Base-by-base conservation (phyloP, 441 rosid genomes). In the Rhodomyrtus psidioides region DNA sequence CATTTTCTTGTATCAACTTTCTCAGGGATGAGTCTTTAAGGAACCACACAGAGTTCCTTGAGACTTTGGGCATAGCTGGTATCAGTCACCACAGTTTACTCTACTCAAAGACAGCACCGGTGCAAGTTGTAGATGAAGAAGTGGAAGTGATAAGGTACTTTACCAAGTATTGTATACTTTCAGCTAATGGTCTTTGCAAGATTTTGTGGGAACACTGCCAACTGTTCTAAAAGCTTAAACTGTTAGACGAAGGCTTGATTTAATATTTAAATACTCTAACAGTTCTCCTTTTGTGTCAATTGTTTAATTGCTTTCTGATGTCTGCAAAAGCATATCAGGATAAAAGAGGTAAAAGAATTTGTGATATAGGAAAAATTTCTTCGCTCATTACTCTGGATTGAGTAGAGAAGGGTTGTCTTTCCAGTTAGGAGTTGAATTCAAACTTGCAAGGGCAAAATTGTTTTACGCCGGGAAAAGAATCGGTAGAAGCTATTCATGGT, bases 31-130 rank as follows among this genome's bases (percentile, higher is more conserved):
- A 92, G 82, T 85, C 79, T 83, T 89, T 96, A 88, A 94, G 91
- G 87, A 87, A 87, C 49, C 98, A 97, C 83, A 87, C 94, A 19
- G 88, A 92, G 85, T 97, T 95, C 88, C 90, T 97, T 57, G 93
- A 94, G 89, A 94, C 95, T 53, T 92, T 91, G 53, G 97, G 98
- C 28, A 95, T 97, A 83, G 98, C 98, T 42, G 99, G 99, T 85
- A 96, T 97, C 62, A 97, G 99, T 87, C 95, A 97, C 88, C 99
- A 97, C 89, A 97, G 98, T 88, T 89, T 97, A 86, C 95, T 97
- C 83, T 96, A 95, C 94, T 97, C 99, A 55, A 97, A 96, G 90
- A 89, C 95, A 26, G 94, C 94, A 86, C 96, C 95, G 42, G 90
- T 91, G 59, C 92, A 92, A 87, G 92, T 90, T 83, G 95, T 88